Base-by-base conservation (phyloP, 208 protist species). In the Trypanosoma vivax region DNA sequence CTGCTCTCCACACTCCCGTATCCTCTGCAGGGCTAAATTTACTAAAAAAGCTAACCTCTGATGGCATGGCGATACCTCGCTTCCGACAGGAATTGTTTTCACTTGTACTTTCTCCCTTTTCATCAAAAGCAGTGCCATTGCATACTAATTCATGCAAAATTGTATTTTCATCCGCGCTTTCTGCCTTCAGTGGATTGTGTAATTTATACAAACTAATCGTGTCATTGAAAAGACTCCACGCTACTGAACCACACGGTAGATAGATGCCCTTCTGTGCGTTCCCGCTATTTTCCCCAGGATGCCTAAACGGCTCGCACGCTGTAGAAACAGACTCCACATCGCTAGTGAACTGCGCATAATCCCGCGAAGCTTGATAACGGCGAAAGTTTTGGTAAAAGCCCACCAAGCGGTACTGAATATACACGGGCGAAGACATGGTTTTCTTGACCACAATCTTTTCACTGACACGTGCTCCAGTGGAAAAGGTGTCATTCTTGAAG, bases 381-480 rank as follows among this genome's bases (percentile, higher is more conserved):
- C 93, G 50, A 54, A 97, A 92, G 60, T 97, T 98, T 69, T 98
- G 94, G 72, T 96, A 95, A 66, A 94, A 98, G 33, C 95, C 94
- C 13, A 73, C 78, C 3, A 98, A 58, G 14, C 39, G 35, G 31
- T 70, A 63, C 24, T 63, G 56, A 33, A 70, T 28, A 31, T 57
- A 70, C 18, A 60, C 30, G 34, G 54, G 63, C 27, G 37, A 38
- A 24, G 37, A 14, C 16, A 70, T 5, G 47, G 34, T 70, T 35
- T 57, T 63, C 23, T 2, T 24, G 21, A 70, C 35, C 7, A 25
- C 21, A 58, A 70, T 57, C 18, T 6, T 19, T 27, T 27, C 50
- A 16, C 11, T 43, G 5, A 47, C 45, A 21, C 4, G 19, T 21
- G 46, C 50, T 11, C 63, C 63, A 18, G 63, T 62, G 10, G 63